These are phyloP conservation scores for Suhomyces ambrosiae DNA, from an alignment of 1,139 yeast species.

Conservation along the genomic window DNA sequence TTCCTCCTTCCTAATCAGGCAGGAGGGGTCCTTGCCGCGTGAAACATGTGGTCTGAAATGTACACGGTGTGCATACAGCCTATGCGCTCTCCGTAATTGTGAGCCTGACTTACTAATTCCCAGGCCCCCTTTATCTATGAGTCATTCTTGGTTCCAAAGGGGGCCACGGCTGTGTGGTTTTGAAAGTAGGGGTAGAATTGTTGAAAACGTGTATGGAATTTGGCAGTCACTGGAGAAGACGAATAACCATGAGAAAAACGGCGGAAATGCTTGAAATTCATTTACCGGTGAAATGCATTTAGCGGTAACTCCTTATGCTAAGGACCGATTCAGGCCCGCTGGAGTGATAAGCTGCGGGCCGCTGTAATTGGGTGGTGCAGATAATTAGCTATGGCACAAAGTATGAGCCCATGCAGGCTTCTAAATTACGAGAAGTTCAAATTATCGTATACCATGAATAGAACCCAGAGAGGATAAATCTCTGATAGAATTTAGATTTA, in stretches of 20 bases:
- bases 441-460: no score
- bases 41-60: slow-evolving; percentile 4
- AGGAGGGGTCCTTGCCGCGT: slow-evolving; percentile 4
- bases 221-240: no score
- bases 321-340: slow-evolving; percentile 7
- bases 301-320: no score
- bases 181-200: neutral
- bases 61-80: slow-evolving; percentile 5
- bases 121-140: slow-evolving; percentile 5
- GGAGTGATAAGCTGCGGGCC: neutral
- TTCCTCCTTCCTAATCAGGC: slow-evolving; percentile 11
- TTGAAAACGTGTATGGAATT: no score
- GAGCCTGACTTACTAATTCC: slow-evolving; percentile 12
- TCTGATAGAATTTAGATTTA: no score
- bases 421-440: no score
- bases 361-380: slow-evolving; percentile 1
- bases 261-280: no score
- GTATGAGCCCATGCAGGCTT: no score
- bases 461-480: no score
- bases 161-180: neutral
- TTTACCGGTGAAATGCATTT: no score
- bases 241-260: no score
- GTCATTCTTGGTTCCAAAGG: slow-evolving; percentile 2
- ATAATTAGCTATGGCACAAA: no score
- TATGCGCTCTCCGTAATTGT: slow-evolving; percentile 5